Evolutionary conservation across 1,139 yeast species (phyloP).

Genomic region (Diutina pseudorugosa): DNA sequence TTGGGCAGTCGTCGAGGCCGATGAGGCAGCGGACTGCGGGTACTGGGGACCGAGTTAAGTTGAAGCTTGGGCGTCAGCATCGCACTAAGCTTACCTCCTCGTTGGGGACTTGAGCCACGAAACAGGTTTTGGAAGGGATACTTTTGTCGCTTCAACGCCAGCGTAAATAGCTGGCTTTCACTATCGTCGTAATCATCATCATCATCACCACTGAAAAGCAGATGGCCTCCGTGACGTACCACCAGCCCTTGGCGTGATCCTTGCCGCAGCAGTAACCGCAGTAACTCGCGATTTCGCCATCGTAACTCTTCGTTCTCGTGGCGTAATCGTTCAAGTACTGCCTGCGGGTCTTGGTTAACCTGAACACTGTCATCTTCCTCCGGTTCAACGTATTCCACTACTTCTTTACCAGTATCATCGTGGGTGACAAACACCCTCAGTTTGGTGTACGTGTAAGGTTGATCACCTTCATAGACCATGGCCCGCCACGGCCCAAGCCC

Average conservation of each 20-base stretch:
- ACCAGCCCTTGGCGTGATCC: background rate
- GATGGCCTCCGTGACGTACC: background rate
- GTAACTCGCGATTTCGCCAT: background rate
- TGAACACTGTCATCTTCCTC: background rate
- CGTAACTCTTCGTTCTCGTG: background rate
- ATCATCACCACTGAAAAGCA: background rate
- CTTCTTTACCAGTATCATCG: background rate
- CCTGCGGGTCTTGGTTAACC: background rate
- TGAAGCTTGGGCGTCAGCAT: background rate
- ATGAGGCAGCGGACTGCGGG: conserved; percentile 1
- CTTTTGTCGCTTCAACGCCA: background rate
- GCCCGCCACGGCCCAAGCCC: conserved; percentile 2
- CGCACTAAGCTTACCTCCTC: background rate
- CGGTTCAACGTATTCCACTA: conserved; percentile 1
- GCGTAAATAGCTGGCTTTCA: background rate
- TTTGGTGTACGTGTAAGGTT: background rate
- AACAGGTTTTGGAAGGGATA: background rate
- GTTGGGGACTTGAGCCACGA: background rate
- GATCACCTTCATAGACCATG: background rate
- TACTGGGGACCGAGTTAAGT: background rate
- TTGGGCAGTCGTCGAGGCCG: background rate
- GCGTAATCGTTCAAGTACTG: background rate
- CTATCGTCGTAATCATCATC: background rate
- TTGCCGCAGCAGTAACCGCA: background rate
- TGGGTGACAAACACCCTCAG: background rate